Percentiles rank a stretch among this genome's conserved stretches.
These are phyloP conservation scores for Cotoneaster glaucophyllus DNA, from an alignment of 306 rosid species.

Conservation along the genomic window DNA sequence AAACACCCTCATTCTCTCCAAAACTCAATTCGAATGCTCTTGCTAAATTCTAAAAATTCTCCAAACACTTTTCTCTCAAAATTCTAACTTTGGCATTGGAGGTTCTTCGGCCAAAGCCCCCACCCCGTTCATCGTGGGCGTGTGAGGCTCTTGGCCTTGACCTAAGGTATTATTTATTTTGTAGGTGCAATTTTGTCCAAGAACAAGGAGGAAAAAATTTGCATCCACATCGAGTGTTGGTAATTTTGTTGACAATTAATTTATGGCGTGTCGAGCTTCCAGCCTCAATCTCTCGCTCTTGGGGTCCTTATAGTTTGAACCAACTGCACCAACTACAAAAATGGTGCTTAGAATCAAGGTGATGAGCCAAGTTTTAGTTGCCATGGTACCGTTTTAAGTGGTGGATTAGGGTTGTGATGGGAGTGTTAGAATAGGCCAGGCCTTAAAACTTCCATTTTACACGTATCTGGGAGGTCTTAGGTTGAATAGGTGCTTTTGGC, in stretches of 20 bases:
- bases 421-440: background rate
- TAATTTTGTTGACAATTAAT: constrained; percentile 7
- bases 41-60: no score
- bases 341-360: background rate
- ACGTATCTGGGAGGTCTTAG: background rate
- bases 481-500: background rate
- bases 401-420: background rate
- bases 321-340: background rate
- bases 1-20: no score
- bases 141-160: no score
- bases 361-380: constrained; percentile 13
- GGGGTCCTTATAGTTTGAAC: background rate
- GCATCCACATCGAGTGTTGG: background rate
- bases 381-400: background rate
- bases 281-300: background rate
- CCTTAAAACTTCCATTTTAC: background rate
- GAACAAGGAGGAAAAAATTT: no score
- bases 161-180: no score
- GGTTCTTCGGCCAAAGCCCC: no score
- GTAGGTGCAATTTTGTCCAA: no score
- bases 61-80: no score
- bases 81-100: no score
- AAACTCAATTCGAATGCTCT: no score
- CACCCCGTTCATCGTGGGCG: no score
- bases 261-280: constrained; percentile 15